A percentile compares a stretch with the other conserved stretches of the same genome.
phyloP scores from a whole-genome alignment of 805 yeast genomes.

The Saturnispora quitensis region DNA sequence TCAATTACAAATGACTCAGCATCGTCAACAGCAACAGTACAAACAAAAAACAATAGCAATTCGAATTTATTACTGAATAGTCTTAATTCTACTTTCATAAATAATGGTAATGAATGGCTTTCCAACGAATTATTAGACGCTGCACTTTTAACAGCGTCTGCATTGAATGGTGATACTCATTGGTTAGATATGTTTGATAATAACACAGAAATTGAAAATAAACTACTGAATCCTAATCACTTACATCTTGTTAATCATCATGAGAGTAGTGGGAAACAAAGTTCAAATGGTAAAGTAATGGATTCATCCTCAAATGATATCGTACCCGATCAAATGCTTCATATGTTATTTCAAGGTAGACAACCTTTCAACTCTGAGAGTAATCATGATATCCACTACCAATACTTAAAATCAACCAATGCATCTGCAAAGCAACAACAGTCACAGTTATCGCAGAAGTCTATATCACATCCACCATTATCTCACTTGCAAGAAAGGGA shows the following conservation, averaged over 20 bases:
- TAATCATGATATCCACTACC: not conserved
- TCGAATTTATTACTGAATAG: not conserved
- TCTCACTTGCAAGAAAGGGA: not conserved
- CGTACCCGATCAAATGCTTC: slow-evolving; percentile 39
- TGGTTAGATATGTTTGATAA: slow-evolving; percentile 44
- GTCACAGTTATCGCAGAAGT: not conserved
- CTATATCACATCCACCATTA: not conserved
- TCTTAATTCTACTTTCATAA: not conserved
- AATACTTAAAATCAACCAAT: not conserved
- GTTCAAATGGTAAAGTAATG: not conserved
- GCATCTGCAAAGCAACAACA: not conserved
- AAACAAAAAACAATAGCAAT: not conserved
- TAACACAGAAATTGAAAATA: slow-evolving; percentile 6
- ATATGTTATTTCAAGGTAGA: slow-evolving; percentile 43
- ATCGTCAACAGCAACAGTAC: not conserved
- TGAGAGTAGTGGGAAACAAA: not conserved
- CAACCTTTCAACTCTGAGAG: slow-evolving; percentile 8
- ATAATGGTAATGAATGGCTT: slow-evolving; percentile 52
- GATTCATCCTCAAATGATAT: slow-evolving; percentile 12
- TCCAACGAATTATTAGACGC: slow-evolving; percentile 65
- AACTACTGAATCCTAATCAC: not conserved
- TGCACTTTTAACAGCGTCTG: slow-evolving; percentile 66
- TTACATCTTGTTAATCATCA: not conserved
- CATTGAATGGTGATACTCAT: slow-evolving; percentile 51
- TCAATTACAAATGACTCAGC: not conserved